These are phyloP conservation scores for Coprinellus aureogranulatus DNA, from an alignment of 768 basidiomycete genomes.

Conservation along the genomic window DNA sequence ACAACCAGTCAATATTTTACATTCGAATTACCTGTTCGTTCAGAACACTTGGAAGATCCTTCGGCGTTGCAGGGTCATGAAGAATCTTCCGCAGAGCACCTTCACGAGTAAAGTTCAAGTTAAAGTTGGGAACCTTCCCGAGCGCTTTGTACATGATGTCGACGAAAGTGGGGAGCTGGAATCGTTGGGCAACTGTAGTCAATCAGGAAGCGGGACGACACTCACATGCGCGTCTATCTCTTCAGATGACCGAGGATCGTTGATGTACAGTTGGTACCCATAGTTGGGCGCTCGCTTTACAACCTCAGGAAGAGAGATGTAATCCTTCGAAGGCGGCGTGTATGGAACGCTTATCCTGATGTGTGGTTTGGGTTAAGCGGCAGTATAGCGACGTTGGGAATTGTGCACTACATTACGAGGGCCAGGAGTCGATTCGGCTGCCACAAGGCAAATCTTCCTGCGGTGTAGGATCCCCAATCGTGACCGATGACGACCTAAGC, in stretches of 20 bases:
- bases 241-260: conserved; percentile 45
- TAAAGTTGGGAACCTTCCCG: background rate
- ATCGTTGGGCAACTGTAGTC: background rate
- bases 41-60: conserved; percentile 1
- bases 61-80: conserved; percentile 9
- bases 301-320: conserved; percentile 50
- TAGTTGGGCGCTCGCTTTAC: conserved; percentile 53
- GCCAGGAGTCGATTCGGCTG: conserved; percentile 61
- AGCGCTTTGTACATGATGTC: conserved; percentile 25
- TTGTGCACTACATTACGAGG: conserved; percentile 53
- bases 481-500: conserved; percentile 67
- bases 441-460: conserved; percentile 69
- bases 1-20: background rate
- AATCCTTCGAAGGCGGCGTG: conserved; percentile 51
- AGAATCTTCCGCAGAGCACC: conserved; percentile 29
- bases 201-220: background rate
- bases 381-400: background rate
- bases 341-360: conserved; percentile 66
- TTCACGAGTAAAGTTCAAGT: conserved; percentile 17
- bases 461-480: conserved; percentile 75
- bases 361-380: conserved; percentile 1
- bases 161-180: conserved; percentile 37
- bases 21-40: conserved; percentile 4
- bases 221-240: conserved; percentile 60
- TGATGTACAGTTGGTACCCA: conserved; percentile 70